Percentiles rank a stretch among this genome's conserved stretches.
Conservation (phyloP, 2,329 filamentous ascomycete species). For the Chaetomiaceae sp. region DNA sequence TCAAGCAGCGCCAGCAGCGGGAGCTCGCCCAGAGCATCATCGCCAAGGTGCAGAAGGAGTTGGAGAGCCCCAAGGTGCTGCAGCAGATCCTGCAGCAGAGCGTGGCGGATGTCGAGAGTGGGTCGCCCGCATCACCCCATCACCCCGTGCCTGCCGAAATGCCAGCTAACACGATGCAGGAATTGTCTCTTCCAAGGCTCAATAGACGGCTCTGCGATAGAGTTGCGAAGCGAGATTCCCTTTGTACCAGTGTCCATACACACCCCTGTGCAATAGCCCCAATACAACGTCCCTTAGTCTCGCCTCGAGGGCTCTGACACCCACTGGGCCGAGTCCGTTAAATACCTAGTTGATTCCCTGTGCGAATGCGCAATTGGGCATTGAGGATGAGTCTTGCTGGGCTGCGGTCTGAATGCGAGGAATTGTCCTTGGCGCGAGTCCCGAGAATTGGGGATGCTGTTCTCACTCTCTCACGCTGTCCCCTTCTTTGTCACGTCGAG, state of each 20-base stretch:
- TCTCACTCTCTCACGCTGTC: too few relatives aligned
- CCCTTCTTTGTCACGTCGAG: too few relatives aligned
- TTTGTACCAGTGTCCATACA: constrained; percentile 54
- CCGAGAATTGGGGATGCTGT: too few relatives aligned
- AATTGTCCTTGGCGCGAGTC: too few relatives aligned
- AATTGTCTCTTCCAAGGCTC: constrained; percentile 58
- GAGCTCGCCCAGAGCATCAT: constrained; percentile 92
- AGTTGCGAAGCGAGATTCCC: constrained; percentile 38
- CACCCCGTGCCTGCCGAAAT: constrained; percentile 27
- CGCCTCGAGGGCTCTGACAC: neutral
- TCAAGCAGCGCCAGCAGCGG: constrained; percentile 97
- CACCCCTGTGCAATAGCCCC: constrained; percentile 56
- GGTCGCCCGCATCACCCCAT: constrained; percentile 27
- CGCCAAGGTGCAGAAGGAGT: constrained; percentile 96
- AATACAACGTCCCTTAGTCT: constrained; percentile 34
- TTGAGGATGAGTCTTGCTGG: too few relatives aligned
- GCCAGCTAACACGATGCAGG: constrained; percentile 39
- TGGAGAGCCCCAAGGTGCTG: constrained; percentile 94
- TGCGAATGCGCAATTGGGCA: too few relatives aligned
- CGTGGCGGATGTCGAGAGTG: constrained; percentile 93
- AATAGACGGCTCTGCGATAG: constrained; percentile 45
- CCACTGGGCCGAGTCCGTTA: too few relatives aligned
- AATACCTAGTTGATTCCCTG: too few relatives aligned
- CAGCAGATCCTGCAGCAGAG: constrained; percentile 98
- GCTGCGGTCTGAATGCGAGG: too few relatives aligned